Conservation (phyloP, 768 basidiomycete genomes). For the Suillus clintonianus region DNA sequence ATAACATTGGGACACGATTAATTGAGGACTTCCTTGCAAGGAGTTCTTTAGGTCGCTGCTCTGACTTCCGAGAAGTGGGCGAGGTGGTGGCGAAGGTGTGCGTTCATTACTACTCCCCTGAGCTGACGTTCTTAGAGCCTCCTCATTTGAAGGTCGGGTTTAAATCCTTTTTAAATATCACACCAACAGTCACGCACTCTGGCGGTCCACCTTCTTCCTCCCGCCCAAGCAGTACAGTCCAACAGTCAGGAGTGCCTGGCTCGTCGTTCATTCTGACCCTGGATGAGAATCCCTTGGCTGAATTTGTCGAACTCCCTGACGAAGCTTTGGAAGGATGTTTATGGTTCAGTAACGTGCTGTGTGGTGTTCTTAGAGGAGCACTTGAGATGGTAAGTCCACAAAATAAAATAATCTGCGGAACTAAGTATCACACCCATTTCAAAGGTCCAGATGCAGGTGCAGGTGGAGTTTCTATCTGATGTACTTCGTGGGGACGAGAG, state of each 20-base stretch:
- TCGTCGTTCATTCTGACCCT: constrained; percentile 81
- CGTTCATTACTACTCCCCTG: constrained; percentile 7
- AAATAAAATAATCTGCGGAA: not conserved
- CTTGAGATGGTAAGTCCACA: constrained; percentile 84
- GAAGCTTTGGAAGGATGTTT: constrained; percentile 90
- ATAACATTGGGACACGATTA: constrained; percentile 93
- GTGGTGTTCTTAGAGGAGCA: constrained; percentile 90
- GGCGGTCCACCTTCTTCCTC: constrained; percentile 53
- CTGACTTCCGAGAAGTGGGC: constrained; percentile 92
- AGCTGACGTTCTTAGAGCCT: not conserved
- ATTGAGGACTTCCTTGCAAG: constrained; percentile 98
- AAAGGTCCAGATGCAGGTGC: constrained; percentile 96
- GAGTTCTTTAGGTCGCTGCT: constrained; percentile 87
- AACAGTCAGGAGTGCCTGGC: constrained; percentile 45
- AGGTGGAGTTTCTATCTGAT: constrained; percentile 87
- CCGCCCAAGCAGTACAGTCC: constrained; percentile 42
- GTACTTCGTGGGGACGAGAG: constrained; percentile 89
- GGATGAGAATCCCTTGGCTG: constrained; percentile 95
- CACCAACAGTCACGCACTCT: constrained; percentile 77
- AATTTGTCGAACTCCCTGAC: constrained; percentile 96
- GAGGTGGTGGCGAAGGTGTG: constrained; percentile 93
- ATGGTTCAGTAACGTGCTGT: constrained; percentile 96
- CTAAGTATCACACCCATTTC: constrained; percentile 2
- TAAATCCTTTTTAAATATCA: constrained; percentile 94
- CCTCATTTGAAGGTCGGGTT: constrained; percentile 77